Evolutionary conservation across 169 alveolate genomes (phyloP), one percentile per base, ranked within the genome.

Genomic region (Eimeria necatrix): DNA sequence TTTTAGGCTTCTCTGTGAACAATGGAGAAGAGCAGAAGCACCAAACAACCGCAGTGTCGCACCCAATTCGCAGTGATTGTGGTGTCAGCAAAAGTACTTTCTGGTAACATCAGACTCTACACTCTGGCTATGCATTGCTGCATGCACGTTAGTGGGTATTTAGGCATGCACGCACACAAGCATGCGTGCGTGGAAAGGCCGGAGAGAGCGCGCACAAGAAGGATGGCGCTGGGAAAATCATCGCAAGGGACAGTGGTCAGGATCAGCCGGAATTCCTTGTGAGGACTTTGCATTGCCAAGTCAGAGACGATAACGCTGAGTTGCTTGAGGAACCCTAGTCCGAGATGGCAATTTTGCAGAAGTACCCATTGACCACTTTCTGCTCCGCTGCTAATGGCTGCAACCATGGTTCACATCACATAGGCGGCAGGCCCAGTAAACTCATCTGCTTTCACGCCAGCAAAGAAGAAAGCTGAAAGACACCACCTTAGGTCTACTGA

Each of bases 291-390:
- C 59, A 85, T 81, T 8, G 94, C 64, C 86, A 95, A 73, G 46
- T 97, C 98, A 86, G 98, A 99, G 14, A 97, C 98, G 64, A 98
- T 97, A 81, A 97, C 96, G 88, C 98, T 99, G 64, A 99, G 97
- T 61, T 97, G 97, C 60, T 99, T 98, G 99, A 99, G 97, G 98
- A 98, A 99, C 56, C 99, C 97, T 51, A 97, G 95, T 9, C 99
- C 99, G 93, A 99, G 97, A 96, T 99, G 99, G 93, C 99, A 99
- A 94, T 99, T 99, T 96, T 98, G 98, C 90, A 99, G 97, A 22
- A 98, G 97, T 60, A 98, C 98, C 99, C 99, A 98, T 52, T 98
- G 98, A 85, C 99, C 99, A 83, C 96, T 96, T 81, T 91, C 90
- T 60, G 95, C 94, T 18, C 98, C 98, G 80, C 97, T 98, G 93